A percentile compares a stretch with the other conserved stretches of the same genome.
These are phyloP conservation scores for Chrysosporium queenslandicum DNA, from an alignment of 2,329 filamentous ascomycete species.

Conservation along the genomic window DNA sequence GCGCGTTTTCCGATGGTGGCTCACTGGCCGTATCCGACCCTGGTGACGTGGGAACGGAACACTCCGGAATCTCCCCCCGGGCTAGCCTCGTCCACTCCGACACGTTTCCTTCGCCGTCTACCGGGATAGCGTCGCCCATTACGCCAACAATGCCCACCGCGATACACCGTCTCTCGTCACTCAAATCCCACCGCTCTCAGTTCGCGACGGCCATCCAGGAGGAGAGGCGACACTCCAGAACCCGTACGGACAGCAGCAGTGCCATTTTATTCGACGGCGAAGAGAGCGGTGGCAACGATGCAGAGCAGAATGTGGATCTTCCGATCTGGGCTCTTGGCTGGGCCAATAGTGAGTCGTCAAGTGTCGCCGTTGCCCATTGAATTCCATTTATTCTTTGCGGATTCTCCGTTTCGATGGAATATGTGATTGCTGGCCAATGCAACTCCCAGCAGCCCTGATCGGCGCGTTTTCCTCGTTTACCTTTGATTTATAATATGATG, in stretches of 20 bases:
- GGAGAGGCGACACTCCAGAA: conserved; percentile 30
- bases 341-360: conserved; percentile 35
- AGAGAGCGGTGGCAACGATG: conserved; percentile 29
- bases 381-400: conserved; percentile 9
- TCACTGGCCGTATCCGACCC: conserved; percentile 6
- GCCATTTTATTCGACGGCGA: conserved; percentile 38
- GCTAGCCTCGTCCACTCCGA: conserved; percentile 32
- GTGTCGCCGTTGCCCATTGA: conserved; percentile 31
- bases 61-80: conserved; percentile 26
- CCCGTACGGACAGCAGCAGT: conserved; percentile 37
- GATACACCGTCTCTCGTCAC: conserved; percentile 32
- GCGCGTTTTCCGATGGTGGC: conserved; percentile 8
- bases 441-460: not conserved
- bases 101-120: conserved; percentile 33
- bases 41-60: conserved; percentile 27
- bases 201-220: conserved; percentile 25
- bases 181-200: conserved; percentile 20
- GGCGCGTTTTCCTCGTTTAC: conserved; percentile 10
- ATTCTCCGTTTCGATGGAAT: not conserved
- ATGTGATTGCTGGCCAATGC: not conserved
- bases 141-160: conserved; percentile 23
- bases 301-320: conserved; percentile 45
- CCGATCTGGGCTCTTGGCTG: conserved; percentile 34
- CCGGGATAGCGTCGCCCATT: conserved; percentile 20
- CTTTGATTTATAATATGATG: conserved; percentile 1